Conservation (phyloP, 257 asterid genomes). For the Osmanthus fragrans region DNA sequence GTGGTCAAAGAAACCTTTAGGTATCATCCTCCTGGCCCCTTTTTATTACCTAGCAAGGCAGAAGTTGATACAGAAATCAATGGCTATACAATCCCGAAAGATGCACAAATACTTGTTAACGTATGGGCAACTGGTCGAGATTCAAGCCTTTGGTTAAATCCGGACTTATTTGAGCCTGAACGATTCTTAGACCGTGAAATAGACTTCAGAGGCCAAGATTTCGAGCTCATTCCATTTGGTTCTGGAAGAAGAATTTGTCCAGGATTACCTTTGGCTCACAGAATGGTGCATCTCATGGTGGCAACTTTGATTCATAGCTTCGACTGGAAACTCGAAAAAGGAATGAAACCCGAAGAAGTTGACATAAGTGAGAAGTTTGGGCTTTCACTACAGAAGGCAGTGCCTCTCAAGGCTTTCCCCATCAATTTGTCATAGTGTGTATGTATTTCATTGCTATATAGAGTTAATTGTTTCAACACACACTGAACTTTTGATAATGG, state of each 20-base stretch:
- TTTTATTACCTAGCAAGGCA: background rate
- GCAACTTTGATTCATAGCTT: background rate
- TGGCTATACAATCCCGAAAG: background rate
- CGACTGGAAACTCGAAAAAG: background rate
- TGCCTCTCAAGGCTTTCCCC: slow-evolving; percentile 1
- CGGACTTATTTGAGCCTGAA: background rate
- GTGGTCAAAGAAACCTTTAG: background rate
- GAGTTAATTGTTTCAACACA: no score
- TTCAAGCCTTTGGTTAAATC: background rate
- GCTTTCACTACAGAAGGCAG: background rate
- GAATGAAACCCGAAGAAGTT: background rate
- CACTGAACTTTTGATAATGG: no score
- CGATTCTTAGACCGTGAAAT: background rate
- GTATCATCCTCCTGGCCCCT: background rate
- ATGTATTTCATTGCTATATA: no score
- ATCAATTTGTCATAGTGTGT: background rate
- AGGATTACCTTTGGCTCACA: background rate
- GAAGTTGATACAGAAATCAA: background rate
- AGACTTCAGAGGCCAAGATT: background rate
- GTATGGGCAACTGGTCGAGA: background rate
- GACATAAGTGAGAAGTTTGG: slow-evolving; percentile 4
- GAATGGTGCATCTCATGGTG: background rate
- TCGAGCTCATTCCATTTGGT: background rate
- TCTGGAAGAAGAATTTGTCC: background rate
- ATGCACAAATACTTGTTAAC: slow-evolving; percentile 1